Base-by-base conservation (phyloP, 805 yeast genomes). In the Wickerhamiella allomyrinae region DNA sequence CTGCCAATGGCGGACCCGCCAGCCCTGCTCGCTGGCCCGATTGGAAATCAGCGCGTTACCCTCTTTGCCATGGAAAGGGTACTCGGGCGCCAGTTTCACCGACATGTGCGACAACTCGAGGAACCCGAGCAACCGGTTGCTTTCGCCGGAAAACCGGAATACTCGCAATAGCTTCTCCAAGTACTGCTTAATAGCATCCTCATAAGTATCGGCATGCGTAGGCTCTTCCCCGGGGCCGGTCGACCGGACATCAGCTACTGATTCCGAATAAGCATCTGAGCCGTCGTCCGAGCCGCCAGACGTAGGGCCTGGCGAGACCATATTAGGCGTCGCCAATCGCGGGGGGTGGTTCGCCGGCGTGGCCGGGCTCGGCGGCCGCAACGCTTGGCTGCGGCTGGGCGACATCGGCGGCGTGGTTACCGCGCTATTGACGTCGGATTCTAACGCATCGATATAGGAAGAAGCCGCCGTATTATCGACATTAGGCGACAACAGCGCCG, bases 1-100 rank as follows among this genome's bases (percentile, higher is more conserved):
- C 47, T 73, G 76, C 60, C 85, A 74, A 56, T 89, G 96, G 3
- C 91, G 82, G 5, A 89, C 95, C 51, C 94, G 69, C 97, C 98
- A 91, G 2, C 98, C 97, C 57, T 85, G 94, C 0, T 86, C 70
- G 47, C 75, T 76, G 0, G 97, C 89, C 0, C 85, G 76, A 1
- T 95, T 79, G 17, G 86, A 76, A 37, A 87, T 74, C 42, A 81
- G 73, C 44, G 89, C 59, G 40, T 75, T 73, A 2, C 98, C 99
- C 60, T 91, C 95, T 53, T 86, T 91, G 1, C 97, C 94, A 43
- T 75, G 76, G 54, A 69, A 80, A 0, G 83, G 80, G 22, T 75
- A 72, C 58, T 91, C 98, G 48, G 83, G 77, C 39, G 89, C 78
- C 33, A 91, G 65, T 38, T 86, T 65, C 7, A 91, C 76, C 6